Percentiles rank a stretch among this genome's conserved stretches.
Evolutionary conservation across 164 flowering plant species (phyloP).

Genomic region (Taxillus chinensis): DNA sequence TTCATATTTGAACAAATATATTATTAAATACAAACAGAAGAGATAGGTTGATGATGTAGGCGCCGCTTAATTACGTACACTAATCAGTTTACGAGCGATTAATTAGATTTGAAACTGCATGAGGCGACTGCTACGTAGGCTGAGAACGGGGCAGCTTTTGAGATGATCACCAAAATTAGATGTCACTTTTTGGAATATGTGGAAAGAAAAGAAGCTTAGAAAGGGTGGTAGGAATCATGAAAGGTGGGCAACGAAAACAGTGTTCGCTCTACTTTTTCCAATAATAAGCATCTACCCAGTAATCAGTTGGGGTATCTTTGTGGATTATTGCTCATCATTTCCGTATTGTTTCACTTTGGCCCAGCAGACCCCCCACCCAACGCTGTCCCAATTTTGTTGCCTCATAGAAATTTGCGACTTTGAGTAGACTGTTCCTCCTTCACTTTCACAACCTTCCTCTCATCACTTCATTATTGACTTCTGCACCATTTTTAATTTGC

Average conservation of each 20-base stretch:
- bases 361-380: background rate
- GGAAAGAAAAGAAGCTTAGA: background rate
- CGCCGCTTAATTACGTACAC: too few species aligned
- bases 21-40: too few species aligned
- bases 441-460: slow-evolving; percentile 1
- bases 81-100: too few species aligned
- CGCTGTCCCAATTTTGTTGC: too few species aligned
- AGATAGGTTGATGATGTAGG: too few species aligned
- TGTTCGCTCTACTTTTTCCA: slow-evolving; percentile 20
- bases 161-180: background rate
- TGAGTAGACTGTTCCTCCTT: background rate
- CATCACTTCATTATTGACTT: too few species aligned
- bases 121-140: too few species aligned
- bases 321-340: slow-evolving; percentile 55
- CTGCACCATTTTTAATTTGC: too few species aligned
- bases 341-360: slow-evolving; percentile 23
- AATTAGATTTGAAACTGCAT: too few species aligned
- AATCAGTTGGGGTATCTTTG: slow-evolving; percentile 41
- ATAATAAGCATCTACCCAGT: slow-evolving; percentile 35
- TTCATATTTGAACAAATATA: too few species aligned
- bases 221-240: slow-evolving; percentile 6
- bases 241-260: slow-evolving; percentile 16
- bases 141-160: background rate
- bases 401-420: too few species aligned
- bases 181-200: background rate